Evolutionary conservation across 768 basidiomycete species (phyloP).

Genomic region (Phanerochaete carnosa): DNA sequence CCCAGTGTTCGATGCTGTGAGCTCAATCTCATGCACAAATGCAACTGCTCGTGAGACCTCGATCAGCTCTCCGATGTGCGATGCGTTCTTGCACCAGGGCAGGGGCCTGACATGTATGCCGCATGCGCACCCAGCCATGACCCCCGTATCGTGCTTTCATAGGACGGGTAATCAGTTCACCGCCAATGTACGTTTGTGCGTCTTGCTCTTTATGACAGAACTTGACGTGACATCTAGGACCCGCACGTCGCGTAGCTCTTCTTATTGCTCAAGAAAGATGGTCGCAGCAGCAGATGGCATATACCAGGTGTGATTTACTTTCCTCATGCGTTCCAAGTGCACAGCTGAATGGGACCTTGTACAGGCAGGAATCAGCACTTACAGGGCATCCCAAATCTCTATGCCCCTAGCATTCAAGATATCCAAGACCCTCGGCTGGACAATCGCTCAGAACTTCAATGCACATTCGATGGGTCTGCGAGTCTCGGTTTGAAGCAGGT

Average conservation of each 20-base stretch:
- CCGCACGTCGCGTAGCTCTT: conserved; percentile 49
- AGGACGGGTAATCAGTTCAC: conserved; percentile 63
- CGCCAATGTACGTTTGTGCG: conserved; percentile 43
- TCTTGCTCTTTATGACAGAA: background rate
- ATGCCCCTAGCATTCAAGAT: conserved; percentile 54
- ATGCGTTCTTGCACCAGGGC: no score
- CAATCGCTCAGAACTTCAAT: conserved; percentile 58
- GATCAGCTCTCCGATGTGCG: no score
- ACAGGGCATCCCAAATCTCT: conserved; percentile 56
- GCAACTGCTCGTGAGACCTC: no score
- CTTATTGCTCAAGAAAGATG: conserved; percentile 44
- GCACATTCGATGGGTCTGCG: conserved; percentile 66
- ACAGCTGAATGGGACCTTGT: background rate
- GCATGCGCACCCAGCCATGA: conserved; percentile 11
- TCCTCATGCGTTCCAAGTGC: background rate
- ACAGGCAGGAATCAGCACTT: conserved; percentile 55
- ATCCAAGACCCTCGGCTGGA: conserved; percentile 54
- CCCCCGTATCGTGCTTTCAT: conserved; percentile 68
- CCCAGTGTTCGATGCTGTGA: background rate
- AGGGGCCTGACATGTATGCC: background rate
- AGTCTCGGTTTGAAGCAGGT: background rate
- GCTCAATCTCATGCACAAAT: background rate
- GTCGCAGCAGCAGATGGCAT: conserved; percentile 48
- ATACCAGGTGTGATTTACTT: conserved; percentile 43
- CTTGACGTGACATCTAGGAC: no score